Base-by-base conservation (phyloP, 2,329 filamentous ascomycete species). In the Aphanocladium album region DNA sequence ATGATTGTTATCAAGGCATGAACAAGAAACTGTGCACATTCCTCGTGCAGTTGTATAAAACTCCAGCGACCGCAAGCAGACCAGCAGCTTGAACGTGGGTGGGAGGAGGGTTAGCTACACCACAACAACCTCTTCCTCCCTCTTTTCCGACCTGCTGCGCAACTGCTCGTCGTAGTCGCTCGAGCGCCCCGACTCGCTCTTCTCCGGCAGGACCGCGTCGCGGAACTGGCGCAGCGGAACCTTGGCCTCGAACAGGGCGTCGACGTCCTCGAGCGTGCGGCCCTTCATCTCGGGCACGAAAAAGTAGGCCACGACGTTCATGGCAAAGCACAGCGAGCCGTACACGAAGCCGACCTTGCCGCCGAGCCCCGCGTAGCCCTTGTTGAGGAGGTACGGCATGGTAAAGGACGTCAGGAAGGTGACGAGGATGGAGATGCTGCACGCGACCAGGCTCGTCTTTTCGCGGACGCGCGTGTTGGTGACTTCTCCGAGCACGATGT, bases 221-320 rank as follows among this genome's bases (percentile, higher is more conserved):
- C 27, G 25, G 17, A 67, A 67, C 25, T 61, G 63, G n/a, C 65
- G 61, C 41, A 66, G 35, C 2, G 66, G 60, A 2, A 60, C 57
- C 4, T 63, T 58, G 0, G 51, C 55, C 9, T 51, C 64, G 39
- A 68, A 68, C 21, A 68, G 50, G 25, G 63, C 54, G n/a, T 68
- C 66, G 17, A 68, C 61, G 49, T 67, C 66, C 54, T 68, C 66
- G n/a, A 68, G 59, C 5, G 59, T 67, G 17, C 66, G 60, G 6
- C 76, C 76, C 23, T 76, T 76, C 2, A 78, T 75, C 67, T 81
- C 79, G 23, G 77, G 77, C 19, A 78, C 67, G 57, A 69, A 75
- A 63, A 77, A 76, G 64, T 70, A 77, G 0, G 76, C 73, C 62
- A 77, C 79, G 1, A 72, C 66, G 1, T 77, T 65, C 47, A 76